Evolutionary conservation across 2,329 filamentous ascomycete species (phyloP).

Genomic region (Didymella keratinophila): DNA sequence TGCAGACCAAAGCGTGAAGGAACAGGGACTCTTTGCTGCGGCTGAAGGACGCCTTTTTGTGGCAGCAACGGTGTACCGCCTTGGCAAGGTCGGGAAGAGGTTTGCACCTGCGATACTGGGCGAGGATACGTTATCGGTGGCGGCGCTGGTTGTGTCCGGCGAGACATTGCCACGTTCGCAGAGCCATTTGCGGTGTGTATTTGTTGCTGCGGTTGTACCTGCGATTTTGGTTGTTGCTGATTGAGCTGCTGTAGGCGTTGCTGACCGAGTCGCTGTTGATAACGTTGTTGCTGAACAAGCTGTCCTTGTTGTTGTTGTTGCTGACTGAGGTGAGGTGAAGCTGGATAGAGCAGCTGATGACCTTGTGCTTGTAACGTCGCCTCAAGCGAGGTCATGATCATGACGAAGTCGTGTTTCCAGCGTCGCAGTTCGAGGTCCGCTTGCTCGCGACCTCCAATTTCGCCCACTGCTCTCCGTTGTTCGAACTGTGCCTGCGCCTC

Average conservation of each 20-base stretch:
- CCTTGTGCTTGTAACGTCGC: neutral
- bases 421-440: slow-evolving; percentile 10
- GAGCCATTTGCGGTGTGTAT: neutral
- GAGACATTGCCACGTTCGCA: neutral
- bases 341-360: neutral
- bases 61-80: slow-evolving; percentile 45
- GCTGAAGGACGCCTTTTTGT: slow-evolving; percentile 38
- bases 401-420: slow-evolving; percentile 16
- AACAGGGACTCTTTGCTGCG: slow-evolving; percentile 54
- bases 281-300: neutral
- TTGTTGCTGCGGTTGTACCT: neutral
- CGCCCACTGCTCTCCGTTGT: neutral
- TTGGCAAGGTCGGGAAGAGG: neutral
- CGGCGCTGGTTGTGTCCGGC: neutral
- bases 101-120: neutral
- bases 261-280: neutral
- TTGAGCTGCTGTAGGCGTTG: neutral
- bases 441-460: neutral
- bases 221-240: neutral
- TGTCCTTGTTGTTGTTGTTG: neutral
- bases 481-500: neutral
- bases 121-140: neutral
- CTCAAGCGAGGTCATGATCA: slow-evolving; percentile 10
- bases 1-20: slow-evolving; percentile 62
- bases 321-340: neutral